Conservation (phyloP, 306 rosid species). For the Quercus parvula region DNA sequence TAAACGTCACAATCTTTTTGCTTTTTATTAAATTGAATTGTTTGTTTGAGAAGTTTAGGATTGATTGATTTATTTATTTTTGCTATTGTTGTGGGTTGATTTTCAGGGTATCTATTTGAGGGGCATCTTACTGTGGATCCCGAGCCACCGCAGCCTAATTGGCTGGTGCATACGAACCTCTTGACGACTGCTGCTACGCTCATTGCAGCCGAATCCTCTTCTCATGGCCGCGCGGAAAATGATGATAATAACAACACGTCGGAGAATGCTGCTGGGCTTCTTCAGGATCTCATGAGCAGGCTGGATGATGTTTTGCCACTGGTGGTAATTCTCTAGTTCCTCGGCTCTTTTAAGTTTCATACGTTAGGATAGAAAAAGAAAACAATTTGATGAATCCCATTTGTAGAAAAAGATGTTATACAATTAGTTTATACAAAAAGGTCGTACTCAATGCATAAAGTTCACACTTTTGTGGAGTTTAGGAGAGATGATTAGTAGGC, state of each 20-base stretch:
- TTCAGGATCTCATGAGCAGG: conserved; percentile 62
- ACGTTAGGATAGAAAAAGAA: background rate
- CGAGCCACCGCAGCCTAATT: conserved; percentile 89
- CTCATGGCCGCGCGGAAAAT: conserved; percentile 36
- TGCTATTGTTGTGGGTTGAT: background rate
- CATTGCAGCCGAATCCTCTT: conserved; percentile 56
- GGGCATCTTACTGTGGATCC: conserved; percentile 91
- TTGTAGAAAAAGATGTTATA: too few relatives aligned
- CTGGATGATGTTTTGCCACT: conserved; percentile 63
- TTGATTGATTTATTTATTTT: background rate
- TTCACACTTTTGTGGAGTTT: too few relatives aligned
- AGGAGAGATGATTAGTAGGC: too few relatives aligned
- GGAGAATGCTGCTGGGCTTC: conserved; percentile 45
- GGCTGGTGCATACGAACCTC: conserved; percentile 82
- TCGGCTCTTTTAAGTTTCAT: too few relatives aligned
- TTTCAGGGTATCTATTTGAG: conserved; percentile 86
- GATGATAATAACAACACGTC: conserved; percentile 3
- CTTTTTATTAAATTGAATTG: background rate
- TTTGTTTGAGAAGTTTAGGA: background rate
- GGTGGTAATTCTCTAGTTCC: conserved; percentile 50
- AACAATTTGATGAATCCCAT: background rate
- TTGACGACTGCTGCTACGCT: conserved; percentile 72
- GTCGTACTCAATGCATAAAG: too few relatives aligned
- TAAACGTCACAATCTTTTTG: background rate
- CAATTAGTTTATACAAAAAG: too few relatives aligned